These are phyloP conservation scores for Pseudogymnoascus sp. DNA, from an alignment of 2,329 filamentous ascomycete species.

Conservation along the genomic window DNA sequence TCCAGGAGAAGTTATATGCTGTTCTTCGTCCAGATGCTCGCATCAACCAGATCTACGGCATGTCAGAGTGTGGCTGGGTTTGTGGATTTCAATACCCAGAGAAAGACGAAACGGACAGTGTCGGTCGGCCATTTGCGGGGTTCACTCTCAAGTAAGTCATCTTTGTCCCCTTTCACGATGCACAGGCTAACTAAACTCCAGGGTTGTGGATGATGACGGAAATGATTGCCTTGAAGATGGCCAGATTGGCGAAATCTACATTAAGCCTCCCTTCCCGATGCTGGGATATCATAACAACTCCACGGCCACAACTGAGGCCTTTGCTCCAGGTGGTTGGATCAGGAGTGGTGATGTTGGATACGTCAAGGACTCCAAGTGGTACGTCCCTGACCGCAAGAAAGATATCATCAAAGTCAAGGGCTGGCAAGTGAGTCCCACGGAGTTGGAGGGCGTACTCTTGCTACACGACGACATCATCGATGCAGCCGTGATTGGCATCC, in stretches of 20 bases:
- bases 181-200: constrained; percentile 6
- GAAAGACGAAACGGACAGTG: constrained; percentile 36
- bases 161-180: background rate
- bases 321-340: constrained; percentile 29
- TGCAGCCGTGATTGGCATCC: constrained; percentile 37
- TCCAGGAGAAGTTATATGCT: constrained; percentile 33
- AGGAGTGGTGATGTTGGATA: constrained; percentile 38
- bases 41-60: constrained; percentile 44
- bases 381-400: constrained; percentile 35
- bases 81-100: constrained; percentile 31
- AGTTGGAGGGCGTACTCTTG: constrained; percentile 38
- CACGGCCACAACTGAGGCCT: constrained; percentile 23
- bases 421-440: constrained; percentile 40
- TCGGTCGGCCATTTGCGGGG: constrained; percentile 37
- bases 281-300: constrained; percentile 31
- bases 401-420: constrained; percentile 40
- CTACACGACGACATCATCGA: constrained; percentile 36
- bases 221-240: constrained; percentile 25
- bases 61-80: constrained; percentile 42
- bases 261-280: constrained; percentile 25
- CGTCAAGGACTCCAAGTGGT: constrained; percentile 31
- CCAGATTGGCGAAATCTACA: constrained; percentile 22
- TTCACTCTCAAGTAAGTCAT: constrained; percentile 25
- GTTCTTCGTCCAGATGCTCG: constrained; percentile 34
- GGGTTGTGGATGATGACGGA: constrained; percentile 21